Evolutionary conservation across 306 rosid species (phyloP), one percentile per base, ranked within the genome.

Genomic region (Vachellia collinsii): DNA sequence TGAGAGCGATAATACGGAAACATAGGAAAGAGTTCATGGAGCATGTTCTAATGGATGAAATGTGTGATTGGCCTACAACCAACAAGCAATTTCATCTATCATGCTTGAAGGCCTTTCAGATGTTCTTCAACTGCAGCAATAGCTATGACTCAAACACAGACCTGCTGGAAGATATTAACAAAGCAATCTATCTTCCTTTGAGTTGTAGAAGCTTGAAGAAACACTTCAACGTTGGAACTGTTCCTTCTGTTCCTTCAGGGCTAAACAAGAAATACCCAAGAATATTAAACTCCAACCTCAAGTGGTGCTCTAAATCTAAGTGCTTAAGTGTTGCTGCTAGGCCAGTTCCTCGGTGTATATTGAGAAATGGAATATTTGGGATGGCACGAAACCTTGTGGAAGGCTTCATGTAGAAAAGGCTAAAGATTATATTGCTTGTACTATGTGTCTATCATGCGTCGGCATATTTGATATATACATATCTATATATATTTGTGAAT

Each of bases 71-170:
- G 41, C 80, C 90, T 3, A 82, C 76, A 46, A 70, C 85, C 36
- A n/a, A 51, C 80, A 82, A 77, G 74, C 76, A 61, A 6, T 79
- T 88, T 8, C 87, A 88, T 76, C 76, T 88, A 2, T 76, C 85
- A 47, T 86, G 89, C 62, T 68, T 86, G 75, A 88, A 84, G 77
- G 89, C 65, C 23, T 88, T 86, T 65, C 86, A 88, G 38, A 86
- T 88, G 88, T 84, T 89, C 78, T 89, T 3, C 85, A 80, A 89
- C 81, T 69, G 84, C 0, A 41, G 19, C 16, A 88, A 88, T 68
- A 63, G 63, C n/a, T 86, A 13, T 67, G 89, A 88, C 36, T 86
- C 88, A 5, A 47, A 79, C 43, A 83, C 89, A 14, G 86, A 81
- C n/a, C 0, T 88, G 80, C 74, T 84, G 71, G 65, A 69, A 10